Base-by-base conservation (phyloP, 2,329 filamentous ascomycete genomes). In the Xylaria arbuscula region DNA sequence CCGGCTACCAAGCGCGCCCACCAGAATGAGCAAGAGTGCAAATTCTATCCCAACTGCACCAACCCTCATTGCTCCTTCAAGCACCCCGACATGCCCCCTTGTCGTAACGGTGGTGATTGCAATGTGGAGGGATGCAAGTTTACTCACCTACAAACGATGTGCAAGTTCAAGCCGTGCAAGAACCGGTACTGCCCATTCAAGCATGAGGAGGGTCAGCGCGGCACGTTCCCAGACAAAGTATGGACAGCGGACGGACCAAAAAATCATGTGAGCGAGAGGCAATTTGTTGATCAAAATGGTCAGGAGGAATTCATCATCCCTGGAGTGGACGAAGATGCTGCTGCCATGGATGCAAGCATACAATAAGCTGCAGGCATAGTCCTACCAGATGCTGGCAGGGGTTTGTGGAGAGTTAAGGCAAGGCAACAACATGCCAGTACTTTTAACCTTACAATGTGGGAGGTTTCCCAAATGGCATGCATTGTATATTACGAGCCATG, bases 31-130 rank as follows among this genome's bases (percentile, higher is more conserved):
- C 90, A 92, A 79, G 91, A 97, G 76, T 97, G 94, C 88, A 93
- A 92, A 77, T 97, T 94, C 85, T 97, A 89, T 80, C 93, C 94
- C 67, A 93, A 97, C 82, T 97, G 94, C 84, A 91, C 93, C 58
- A 98, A 98, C 80, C 87, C 90, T 9, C 86, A 88, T 74, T 99
- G 96, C 78, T 89, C 92, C 1, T 99, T 98, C 85, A 91, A 91
- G 79, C 96, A 99, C 78, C 94, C 94, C 0, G 88, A 87, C 34
- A 93, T 93, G 88, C 93, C 93, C 7, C 86, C 93, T 28, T 99
- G 96, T 83, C 90, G 93, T 67, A 98, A 98, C 78, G 96, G 96
- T 34, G 92, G 91, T 56, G 93, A 95, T 78, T 99, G 96, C 84
- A 90, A 90, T 42, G 89, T 89, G 3, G 83, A 90, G 13, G 89